Conservation (phyloP, 805 yeast species). For the Myxozyma kluyveri region DNA sequence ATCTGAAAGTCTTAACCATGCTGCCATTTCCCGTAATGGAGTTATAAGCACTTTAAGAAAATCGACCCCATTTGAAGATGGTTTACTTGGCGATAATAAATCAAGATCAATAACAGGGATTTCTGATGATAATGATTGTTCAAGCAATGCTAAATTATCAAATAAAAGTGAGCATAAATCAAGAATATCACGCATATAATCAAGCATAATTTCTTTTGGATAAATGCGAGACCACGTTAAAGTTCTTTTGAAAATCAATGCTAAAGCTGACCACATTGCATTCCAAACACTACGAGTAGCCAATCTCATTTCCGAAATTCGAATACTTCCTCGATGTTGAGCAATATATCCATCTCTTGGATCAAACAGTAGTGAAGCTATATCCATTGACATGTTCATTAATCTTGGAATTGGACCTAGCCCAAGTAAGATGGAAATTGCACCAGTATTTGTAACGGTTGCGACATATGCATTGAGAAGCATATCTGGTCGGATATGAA, state of each 20-base stretch:
- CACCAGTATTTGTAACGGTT: conserved; percentile 46
- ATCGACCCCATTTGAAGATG: conserved; percentile 23
- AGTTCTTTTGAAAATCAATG: conserved; percentile 64
- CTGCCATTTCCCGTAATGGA: conserved; percentile 66
- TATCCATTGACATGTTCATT: conserved; percentile 71
- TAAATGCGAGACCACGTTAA: conserved; percentile 71
- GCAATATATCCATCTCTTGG: conserved; percentile 60
- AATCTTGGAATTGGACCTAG: conserved; percentile 76
- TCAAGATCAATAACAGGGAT: conserved; percentile 29
- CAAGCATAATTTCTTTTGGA: conserved; percentile 57
- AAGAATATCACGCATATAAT: conserved; percentile 81
- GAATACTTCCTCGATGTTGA: conserved; percentile 34
- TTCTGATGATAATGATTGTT: conserved; percentile 40
- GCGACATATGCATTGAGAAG: conserved; percentile 51
- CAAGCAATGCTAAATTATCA: conserved; percentile 59
- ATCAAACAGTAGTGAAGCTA: conserved; percentile 59
- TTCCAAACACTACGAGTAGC: conserved; percentile 58
- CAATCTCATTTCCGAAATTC: conserved; percentile 34
- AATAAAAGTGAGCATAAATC: conserved; percentile 70
- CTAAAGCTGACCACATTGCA: conserved; percentile 67
- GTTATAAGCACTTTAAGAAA: conserved; percentile 55
- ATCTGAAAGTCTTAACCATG: conserved; percentile 83
- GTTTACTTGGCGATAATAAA: conserved; percentile 12
- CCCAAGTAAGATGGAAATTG: conserved; percentile 41
- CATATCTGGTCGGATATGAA: conserved; percentile 46